Evolutionary conservation across 805 yeast species (phyloP), one percentile per base, ranked within the genome.

Genomic region (Barnettozyma populi): DNA sequence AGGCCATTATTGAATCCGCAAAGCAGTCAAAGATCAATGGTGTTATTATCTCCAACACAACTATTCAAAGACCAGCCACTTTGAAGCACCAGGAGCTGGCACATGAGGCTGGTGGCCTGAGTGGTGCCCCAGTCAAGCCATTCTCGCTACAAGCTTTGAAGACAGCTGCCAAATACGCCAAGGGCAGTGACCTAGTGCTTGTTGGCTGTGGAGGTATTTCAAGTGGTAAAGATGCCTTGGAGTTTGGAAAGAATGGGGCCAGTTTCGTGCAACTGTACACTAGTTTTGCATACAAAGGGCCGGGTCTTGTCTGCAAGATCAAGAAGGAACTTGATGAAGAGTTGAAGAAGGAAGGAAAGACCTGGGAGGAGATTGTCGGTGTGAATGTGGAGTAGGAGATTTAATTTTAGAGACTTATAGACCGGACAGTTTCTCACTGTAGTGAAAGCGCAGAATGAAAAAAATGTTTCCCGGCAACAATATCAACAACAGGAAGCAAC

Each of bases 201-300:
- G 77, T 92, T 54, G 98, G 98, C 31, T 90, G 97, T 68, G 98
- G 98, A 48, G 98, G 98, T 55, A 89, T 92, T 56, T 73, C 84
- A n/a, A 68, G 73, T 21, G 98, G 96, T 47, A 74, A 80, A 54
- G 98, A 92, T 62, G 97, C 90, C 0, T 70, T 90, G 43, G 97
- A 90, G 55, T 92, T 84, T 66, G 96, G 94, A 31, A 80, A 79
- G 60, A 96, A 97, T 1, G 98, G 98, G 49, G 98, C 98, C 13
- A 76, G 85, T n/a, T 86, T 82, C 63, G 80, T 92, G 43, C 86
- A 92, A 66, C 65, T 90, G 46, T 89, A 90, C 70, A 90, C 98
- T 3, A 81, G 95, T 2, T 87, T 87, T 65, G 97, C 95, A 0
- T 92, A 88, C 72, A 81, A 80, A 61, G 98, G 98, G 1, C 97